These are phyloP conservation scores for Phytophthora citricola DNA, from an alignment of 352 stramenopile species.

Conservation along the genomic window DNA sequence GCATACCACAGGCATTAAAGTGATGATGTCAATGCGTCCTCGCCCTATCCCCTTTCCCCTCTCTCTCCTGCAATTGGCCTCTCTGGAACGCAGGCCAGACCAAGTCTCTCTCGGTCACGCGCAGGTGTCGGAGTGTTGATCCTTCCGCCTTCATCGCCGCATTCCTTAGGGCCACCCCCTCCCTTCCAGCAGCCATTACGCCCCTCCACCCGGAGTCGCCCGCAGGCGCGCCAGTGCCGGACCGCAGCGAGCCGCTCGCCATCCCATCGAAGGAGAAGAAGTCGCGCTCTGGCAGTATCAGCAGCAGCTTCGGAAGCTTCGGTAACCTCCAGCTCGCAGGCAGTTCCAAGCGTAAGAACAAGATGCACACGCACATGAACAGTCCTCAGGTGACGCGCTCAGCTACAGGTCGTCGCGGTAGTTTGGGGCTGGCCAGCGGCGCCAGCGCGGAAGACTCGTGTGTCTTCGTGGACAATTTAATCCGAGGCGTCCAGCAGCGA, in stretches of 20 bases:
- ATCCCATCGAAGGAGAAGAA: conserved; percentile 24
- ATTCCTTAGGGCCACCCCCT: neutral
- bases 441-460: conserved; percentile 64
- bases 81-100: conserved; percentile 13
- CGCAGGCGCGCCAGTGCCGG: conserved; percentile 3
- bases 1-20: neutral
- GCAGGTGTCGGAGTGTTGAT: conserved; percentile 7
- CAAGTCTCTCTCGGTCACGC: conserved; percentile 26
- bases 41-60: conserved; percentile 17
- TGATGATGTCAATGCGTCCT: conserved; percentile 17
- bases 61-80: conserved; percentile 17
- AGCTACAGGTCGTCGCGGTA: conserved; percentile 21
- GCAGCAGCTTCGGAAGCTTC: conserved; percentile 31
- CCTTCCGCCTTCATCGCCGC: neutral
- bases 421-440: conserved; percentile 21
- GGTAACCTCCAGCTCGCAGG: conserved; percentile 27
- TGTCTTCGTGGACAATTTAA: conserved; percentile 69
- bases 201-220: conserved; percentile 15
- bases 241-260: conserved; percentile 27
- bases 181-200: conserved; percentile 24
- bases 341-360: conserved; percentile 28
- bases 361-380: conserved; percentile 2
- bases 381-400: conserved; percentile 28
- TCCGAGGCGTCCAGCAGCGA: conserved; percentile 65
- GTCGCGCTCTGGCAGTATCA: conserved; percentile 22